Base-by-base conservation (phyloP, 768 basidiomycete species). In the Serendipita sp. region DNA sequence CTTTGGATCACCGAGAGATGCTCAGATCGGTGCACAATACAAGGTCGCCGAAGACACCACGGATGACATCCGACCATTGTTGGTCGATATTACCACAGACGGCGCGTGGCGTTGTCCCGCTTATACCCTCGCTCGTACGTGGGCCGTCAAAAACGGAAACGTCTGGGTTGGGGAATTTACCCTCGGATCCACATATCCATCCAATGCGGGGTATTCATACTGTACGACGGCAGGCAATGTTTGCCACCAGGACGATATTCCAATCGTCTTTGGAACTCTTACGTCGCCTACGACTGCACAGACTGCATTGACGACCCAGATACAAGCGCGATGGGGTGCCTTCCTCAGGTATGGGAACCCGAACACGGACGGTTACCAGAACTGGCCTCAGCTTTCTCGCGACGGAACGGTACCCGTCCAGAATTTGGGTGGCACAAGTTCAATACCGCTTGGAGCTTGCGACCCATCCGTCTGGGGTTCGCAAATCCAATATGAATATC, bases 181-280 rank as follows among this genome's bases (percentile, higher is more conserved):
- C 53, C 73, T 84, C 45, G 88, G 88, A 30, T 80, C 85, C 24
- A 81, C 84, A n/a, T 88, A 89, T 72, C 83, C 86, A 10, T 79
- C 79, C 46, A 90, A 89, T 74, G 76, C 77, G 45, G 76, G 65
- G 1, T 75, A 82, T 53, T 69, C 81, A 0, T 83, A 78, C 71
- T 90, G 88, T 74, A 78, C 76, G 41, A 72, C 78, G 68, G 41
- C 76, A 35, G 84, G 83, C 41, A 73, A 75, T 37, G 84, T 89
- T 45, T 90, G 88, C 73, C 88, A 89, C 72, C 80, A 89, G 71
- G 89, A 90, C 71, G 65, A 58, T 32, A 18, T 47, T 32, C 45
- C 54, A 68, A 24, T 64, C 46, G 51, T 44, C 71, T 77, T 79
- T 64, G 86, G 86, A 64, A 86, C 86, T 0, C 80, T 78, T 35